Percentiles rank a stretch among this genome's conserved stretches.
Evolutionary conservation across 2,329 filamentous ascomycete genomes (phyloP).

Genomic region (Thelonectria discophora): DNA sequence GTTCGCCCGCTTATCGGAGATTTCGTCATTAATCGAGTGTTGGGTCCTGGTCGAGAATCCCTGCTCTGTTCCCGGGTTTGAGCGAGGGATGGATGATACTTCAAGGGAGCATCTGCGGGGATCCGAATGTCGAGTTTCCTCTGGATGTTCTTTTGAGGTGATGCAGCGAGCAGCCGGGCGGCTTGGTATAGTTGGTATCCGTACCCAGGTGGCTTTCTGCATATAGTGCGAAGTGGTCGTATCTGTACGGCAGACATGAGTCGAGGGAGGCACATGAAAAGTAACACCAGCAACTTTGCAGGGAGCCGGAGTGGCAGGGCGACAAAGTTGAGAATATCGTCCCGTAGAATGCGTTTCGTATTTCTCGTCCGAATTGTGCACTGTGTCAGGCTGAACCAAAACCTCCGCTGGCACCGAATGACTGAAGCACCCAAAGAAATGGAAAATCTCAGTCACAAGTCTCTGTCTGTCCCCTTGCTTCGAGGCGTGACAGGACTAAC

Average conservation of each 20-base stretch:
- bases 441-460: constrained; percentile 8
- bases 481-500: constrained; percentile 5
- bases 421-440: too few species aligned
- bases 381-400: constrained; percentile 6
- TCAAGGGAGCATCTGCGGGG: not conserved
- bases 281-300: not conserved
- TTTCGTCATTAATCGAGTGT: constrained; percentile 38
- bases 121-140: not conserved
- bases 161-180: not conserved
- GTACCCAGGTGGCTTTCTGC: not conserved
- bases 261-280: not conserved
- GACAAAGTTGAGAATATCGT: not conserved
- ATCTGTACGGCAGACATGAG: not conserved
- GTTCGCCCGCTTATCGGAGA: constrained; percentile 41
- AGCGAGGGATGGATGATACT: not conserved
- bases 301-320: not conserved
- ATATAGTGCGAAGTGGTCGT: not conserved
- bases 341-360: not conserved
- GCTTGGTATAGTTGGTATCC: not conserved
- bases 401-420: constrained; percentile 6
- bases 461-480: constrained; percentile 10
- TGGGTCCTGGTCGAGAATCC: constrained; percentile 22
- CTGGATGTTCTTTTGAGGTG: not conserved
- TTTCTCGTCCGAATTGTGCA: not conserved
- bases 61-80: constrained; percentile 7